Percentiles rank a stretch among this genome's conserved stretches.
phyloP scores from a whole-genome alignment of 2,329 filamentous ascomycete species.

The Arthrobotrys musiformis region DNA sequence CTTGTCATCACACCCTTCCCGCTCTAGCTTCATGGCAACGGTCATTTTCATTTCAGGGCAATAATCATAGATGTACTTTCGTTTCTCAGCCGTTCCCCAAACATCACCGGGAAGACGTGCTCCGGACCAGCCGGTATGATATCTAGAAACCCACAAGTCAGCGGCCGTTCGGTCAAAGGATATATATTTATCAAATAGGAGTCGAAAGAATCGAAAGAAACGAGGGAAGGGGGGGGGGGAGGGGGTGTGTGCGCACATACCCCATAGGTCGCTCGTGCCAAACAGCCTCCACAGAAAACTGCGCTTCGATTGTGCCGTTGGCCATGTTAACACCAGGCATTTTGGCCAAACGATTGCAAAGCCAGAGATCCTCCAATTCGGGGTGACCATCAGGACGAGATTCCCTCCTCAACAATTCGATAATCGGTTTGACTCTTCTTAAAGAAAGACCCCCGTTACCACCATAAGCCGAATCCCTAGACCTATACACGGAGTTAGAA shows the following conservation, averaged over 20 bases:
- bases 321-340: slow-evolving; percentile 64
- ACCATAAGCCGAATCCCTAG: slow-evolving; percentile 63
- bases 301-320: slow-evolving; percentile 67
- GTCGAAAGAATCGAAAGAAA: too few species aligned
- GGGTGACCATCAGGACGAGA: slow-evolving; percentile 62
- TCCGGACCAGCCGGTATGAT: slow-evolving; percentile 69
- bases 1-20: slow-evolving; percentile 57
- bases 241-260: too few species aligned
- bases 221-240: too few species aligned
- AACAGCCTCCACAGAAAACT: slow-evolving; percentile 67
- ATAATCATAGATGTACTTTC: slow-evolving; percentile 69
- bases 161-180: not conserved
- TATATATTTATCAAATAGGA: too few species aligned
- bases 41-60: slow-evolving; percentile 71
- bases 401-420: slow-evolving; percentile 63
- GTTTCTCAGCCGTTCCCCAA: slow-evolving; percentile 66
- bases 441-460: slow-evolving; percentile 69
- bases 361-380: slow-evolving; percentile 64
- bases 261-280: slow-evolving; percentile 60
- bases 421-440: slow-evolving; percentile 68
- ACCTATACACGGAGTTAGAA: slow-evolving; percentile 4
- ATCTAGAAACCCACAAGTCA: slow-evolving; percentile 63
- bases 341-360: slow-evolving; percentile 67
- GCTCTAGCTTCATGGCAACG: slow-evolving; percentile 68
- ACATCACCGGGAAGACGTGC: slow-evolving; percentile 65